A percentile compares a stretch with the other conserved stretches of the same genome.
Evolutionary conservation across 148 eudicot species (phyloP).

Genomic region (Rhododendron griersonianum): DNA sequence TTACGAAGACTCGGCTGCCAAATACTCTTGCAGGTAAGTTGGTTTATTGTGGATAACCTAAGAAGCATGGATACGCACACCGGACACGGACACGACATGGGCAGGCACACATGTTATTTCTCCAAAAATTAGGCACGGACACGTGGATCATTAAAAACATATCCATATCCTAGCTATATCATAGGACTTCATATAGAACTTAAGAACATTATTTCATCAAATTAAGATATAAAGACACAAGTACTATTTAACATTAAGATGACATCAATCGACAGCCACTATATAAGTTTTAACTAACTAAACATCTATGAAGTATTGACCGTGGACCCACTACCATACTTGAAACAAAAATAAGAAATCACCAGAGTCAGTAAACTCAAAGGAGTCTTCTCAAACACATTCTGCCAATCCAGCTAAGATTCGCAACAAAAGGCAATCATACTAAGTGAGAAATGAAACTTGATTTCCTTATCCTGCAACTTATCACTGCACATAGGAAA

Average conservation of each 20-base stretch:
- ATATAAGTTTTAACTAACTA: not conserved
- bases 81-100: not conserved
- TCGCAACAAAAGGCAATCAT: not conserved
- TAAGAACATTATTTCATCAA: not conserved
- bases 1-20: not conserved
- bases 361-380: not conserved
- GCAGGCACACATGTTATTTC: not conserved
- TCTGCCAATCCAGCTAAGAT: not conserved
- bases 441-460: not conserved
- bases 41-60: not conserved
- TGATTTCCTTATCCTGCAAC: not conserved
- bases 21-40: not conserved
- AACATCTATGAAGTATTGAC: not conserved
- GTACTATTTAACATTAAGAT: not conserved
- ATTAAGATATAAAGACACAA: not conserved
- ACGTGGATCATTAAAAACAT: not conserved
- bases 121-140: not conserved
- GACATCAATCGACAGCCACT: not conserved
- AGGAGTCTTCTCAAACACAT: not conserved
- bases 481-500: not conserved
- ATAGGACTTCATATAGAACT: not conserved
- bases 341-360: not conserved
- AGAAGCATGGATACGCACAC: not conserved
- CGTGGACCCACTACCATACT: not conserved
- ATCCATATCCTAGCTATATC: not conserved